These are phyloP conservation scores for Beta macrorhiza DNA, from an alignment of 179 eudicot genomes.

Conservation along the genomic window DNA sequence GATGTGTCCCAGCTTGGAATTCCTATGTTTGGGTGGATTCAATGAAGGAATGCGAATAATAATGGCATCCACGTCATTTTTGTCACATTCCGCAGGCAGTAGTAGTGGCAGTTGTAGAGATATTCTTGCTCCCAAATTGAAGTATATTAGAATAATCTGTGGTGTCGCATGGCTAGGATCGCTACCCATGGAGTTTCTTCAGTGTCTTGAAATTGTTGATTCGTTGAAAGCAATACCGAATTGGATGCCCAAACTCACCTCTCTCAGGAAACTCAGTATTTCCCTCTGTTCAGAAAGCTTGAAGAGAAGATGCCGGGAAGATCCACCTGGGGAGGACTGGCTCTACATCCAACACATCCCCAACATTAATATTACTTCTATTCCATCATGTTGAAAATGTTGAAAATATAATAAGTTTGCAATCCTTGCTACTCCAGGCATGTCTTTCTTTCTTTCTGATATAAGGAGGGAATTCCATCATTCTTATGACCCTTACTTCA, in stretches of 20 bases:
- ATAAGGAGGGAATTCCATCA: no score
- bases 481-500: no score
- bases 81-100: no score
- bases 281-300: neutral
- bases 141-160: neutral
- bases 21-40: neutral
- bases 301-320: constrained; percentile 16
- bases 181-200: neutral
- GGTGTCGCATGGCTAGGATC: neutral
- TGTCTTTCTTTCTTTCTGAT: neutral
- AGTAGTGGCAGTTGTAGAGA: no score
- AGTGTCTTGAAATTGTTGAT: neutral
- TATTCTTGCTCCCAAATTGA: neutral
- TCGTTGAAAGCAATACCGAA: no score
- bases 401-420: no score
- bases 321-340: constrained; percentile 25
- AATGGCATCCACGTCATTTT: neutral
- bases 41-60: neutral
- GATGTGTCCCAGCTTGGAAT: constrained; percentile 8
- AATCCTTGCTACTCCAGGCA: no score
- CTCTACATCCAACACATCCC: neutral
- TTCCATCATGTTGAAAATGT: no score
- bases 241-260: no score
- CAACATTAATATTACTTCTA: neutral
- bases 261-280: no score